A percentile compares a stretch with the other conserved stretches of the same genome.
Conservation (phyloP, 768 basidiomycete species). For the Hydnomerulius pinastri region DNA sequence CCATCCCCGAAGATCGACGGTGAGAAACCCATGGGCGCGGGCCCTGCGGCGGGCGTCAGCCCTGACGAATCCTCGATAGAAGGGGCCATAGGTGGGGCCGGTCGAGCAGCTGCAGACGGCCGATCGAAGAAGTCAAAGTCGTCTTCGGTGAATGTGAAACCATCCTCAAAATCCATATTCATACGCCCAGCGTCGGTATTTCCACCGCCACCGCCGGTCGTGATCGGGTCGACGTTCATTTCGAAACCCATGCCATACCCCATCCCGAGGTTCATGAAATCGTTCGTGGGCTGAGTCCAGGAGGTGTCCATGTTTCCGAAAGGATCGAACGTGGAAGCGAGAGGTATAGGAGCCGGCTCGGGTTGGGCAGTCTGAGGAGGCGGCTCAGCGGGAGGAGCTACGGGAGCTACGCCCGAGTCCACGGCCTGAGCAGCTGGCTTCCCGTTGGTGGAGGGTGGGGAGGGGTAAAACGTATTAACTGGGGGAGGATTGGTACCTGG, state of each 20-base stretch:
- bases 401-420: slow-evolving; percentile 21
- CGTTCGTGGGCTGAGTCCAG: slow-evolving; percentile 38
- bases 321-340: slow-evolving; percentile 40
- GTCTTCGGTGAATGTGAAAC: slow-evolving; percentile 70
- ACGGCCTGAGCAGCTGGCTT: slow-evolving; percentile 14
- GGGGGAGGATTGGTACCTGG: slow-evolving; percentile 25
- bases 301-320: slow-evolving; percentile 43
- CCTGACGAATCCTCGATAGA: slow-evolving; percentile 22
- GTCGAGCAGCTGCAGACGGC: slow-evolving; percentile 38
- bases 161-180: slow-evolving; percentile 56
- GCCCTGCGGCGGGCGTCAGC: slow-evolving; percentile 34
- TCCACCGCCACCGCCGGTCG: slow-evolving; percentile 29
- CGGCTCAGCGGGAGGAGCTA: slow-evolving; percentile 17
- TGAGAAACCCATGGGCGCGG: slow-evolving; percentile 37
- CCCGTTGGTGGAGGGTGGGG: slow-evolving; percentile 53
- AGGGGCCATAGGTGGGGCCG: slow-evolving; percentile 17
- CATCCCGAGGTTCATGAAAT: slow-evolving; percentile 40
- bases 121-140: slow-evolving; percentile 88
- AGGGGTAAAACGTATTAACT: slow-evolving; percentile 55
- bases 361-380: slow-evolving; percentile 10
- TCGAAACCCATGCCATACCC: slow-evolving; percentile 49
- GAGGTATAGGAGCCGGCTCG: slow-evolving; percentile 20
- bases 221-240: slow-evolving; percentile 43
- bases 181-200: slow-evolving; percentile 25
- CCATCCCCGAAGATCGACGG: slow-evolving; percentile 33